Evolutionary conservation across 108 stramenopile genomes (phyloP).

Genomic region (Cyclotella kingstonii): DNA sequence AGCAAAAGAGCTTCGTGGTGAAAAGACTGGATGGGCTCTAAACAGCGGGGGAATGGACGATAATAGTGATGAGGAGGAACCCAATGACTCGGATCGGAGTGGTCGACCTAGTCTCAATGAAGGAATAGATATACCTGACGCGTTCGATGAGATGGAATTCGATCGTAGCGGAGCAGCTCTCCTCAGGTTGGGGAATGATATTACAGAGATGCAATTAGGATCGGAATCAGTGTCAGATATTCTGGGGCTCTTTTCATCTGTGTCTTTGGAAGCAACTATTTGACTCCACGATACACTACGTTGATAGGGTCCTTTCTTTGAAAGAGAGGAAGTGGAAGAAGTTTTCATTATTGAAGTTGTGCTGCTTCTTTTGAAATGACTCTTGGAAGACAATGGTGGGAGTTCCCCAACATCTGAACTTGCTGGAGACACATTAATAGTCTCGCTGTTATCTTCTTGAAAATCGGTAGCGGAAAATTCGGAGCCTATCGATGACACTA

Average conservation of each 20-base stretch:
- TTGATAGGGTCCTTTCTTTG: slow-evolving; percentile 20
- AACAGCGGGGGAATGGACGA: slow-evolving; percentile 19
- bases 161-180: slow-evolving; percentile 41
- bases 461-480: slow-evolving; percentile 1
- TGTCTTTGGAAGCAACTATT: slow-evolving; percentile 25
- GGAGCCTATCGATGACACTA: slow-evolving; percentile 6
- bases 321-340: slow-evolving; percentile 22
- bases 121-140: slow-evolving; percentile 14
- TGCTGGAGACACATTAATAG: slow-evolving; percentile 22
- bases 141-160: slow-evolving; percentile 31
- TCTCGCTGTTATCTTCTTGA: slow-evolving; percentile 2
- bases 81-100: slow-evolving; percentile 38
- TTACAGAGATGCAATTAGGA: slow-evolving; percentile 20
- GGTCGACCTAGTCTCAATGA: slow-evolving; percentile 28
- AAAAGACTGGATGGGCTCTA: slow-evolving; percentile 20
- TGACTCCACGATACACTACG: slow-evolving; percentile 49
- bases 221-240: slow-evolving; percentile 11
- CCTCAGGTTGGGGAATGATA: slow-evolving; percentile 41
- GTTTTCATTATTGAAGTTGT: slow-evolving; percentile 35
- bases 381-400: slow-evolving; percentile 3
- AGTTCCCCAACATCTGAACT: slow-evolving; percentile 40
- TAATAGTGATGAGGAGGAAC: slow-evolving; percentile 18
- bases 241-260: slow-evolving; percentile 3
- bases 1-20: no score
- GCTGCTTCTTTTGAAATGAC: slow-evolving; percentile 22